Conservation (phyloP, 2,329 filamentous ascomycete species). For the Stagonosporopsis chrysanthemi region DNA sequence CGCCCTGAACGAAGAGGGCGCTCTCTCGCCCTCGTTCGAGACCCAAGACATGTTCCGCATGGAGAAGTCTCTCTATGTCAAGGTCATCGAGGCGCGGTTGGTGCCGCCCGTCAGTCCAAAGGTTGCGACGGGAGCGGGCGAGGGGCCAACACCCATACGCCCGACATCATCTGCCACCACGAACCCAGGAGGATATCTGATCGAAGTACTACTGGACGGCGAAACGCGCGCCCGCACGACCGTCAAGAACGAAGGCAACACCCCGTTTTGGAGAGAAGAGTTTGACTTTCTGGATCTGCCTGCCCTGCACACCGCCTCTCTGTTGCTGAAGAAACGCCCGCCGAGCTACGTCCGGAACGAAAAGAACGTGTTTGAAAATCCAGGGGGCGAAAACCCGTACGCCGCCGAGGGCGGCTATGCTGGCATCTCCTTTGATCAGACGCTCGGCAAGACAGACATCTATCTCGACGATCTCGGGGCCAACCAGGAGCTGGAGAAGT, state of each 20-base stretch:
- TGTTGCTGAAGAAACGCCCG: slow-evolving; percentile 72
- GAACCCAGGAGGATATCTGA: slow-evolving; percentile 72
- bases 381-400: slow-evolving; percentile 38
- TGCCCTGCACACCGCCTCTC: slow-evolving; percentile 71
- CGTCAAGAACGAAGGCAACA: slow-evolving; percentile 73
- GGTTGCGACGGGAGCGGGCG: slow-evolving; percentile 29
- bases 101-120: slow-evolving; percentile 50
- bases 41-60: slow-evolving; percentile 71
- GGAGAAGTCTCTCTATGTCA: slow-evolving; percentile 66
- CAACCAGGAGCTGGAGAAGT: slow-evolving; percentile 82
- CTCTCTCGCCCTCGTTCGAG: slow-evolving; percentile 47
- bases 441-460: slow-evolving; percentile 79
- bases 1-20: slow-evolving; percentile 51
- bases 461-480: slow-evolving; percentile 79
- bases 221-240: slow-evolving; percentile 80
- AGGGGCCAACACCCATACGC: slow-evolving; percentile 36
- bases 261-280: slow-evolving; percentile 83
- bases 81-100: slow-evolving; percentile 69
- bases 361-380: slow-evolving; percentile 49
- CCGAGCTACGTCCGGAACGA: slow-evolving; percentile 49
- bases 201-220: slow-evolving; percentile 80
- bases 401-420: slow-evolving; percentile 53
- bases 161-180: slow-evolving; percentile 43
- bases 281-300: slow-evolving; percentile 80
- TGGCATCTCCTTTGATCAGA: slow-evolving; percentile 57